These are phyloP conservation scores for Colletotrichum sp. DNA, from an alignment of 2,329 filamentous ascomycete species.

Conservation along the genomic window DNA sequence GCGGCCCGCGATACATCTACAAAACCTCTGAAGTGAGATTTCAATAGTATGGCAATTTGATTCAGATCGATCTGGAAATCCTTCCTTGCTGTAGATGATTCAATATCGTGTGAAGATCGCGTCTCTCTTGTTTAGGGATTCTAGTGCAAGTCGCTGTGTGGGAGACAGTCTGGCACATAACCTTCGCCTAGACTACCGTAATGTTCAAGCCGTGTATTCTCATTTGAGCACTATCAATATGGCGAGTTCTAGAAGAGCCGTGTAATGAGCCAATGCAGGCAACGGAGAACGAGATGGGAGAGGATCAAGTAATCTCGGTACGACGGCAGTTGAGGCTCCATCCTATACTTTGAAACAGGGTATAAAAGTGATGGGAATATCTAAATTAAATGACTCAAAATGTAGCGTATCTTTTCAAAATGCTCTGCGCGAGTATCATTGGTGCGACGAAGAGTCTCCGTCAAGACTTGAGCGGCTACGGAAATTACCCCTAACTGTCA, in stretches of 20 bases:
- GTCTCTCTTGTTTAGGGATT: neutral
- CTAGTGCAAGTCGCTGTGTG: accelerated
- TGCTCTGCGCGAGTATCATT: neutral
- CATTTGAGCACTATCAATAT: accelerated
- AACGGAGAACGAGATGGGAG: neutral
- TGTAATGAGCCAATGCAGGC: accelerated
- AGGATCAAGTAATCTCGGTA: neutral
- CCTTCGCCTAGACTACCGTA: neutral
- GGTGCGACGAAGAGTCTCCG: neutral
- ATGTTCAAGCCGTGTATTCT: accelerated
- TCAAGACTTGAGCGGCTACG: neutral
- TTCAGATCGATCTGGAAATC: no score
- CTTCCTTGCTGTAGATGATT: neutral
- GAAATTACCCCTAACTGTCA: neutral
- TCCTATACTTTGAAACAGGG: accelerated
- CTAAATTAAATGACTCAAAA: neutral
- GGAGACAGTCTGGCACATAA: neutral
- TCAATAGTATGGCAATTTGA: no score
- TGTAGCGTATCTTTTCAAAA: neutral
- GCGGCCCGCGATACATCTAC: no score
- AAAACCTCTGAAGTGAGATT: no score
- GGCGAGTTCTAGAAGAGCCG: accelerated
- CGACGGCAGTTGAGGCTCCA: neutral
- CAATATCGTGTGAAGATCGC: accelerated
- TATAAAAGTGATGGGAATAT: neutral